A percentile compares a stretch with the other conserved stretches of the same genome.
Evolutionary conservation across 345 rosid species (phyloP).

Genomic region (Xanthoceras sorbifolium): DNA sequence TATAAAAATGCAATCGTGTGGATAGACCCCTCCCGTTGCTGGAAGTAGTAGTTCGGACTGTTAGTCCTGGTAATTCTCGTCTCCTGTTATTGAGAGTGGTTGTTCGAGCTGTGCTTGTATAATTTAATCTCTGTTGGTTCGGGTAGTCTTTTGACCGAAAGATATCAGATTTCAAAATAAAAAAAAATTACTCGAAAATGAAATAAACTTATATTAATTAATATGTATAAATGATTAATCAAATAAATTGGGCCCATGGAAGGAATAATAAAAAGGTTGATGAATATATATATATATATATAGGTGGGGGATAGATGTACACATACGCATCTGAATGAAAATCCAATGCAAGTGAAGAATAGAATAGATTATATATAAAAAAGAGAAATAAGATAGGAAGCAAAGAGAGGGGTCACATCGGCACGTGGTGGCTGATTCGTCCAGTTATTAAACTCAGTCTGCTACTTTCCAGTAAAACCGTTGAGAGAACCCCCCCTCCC

Average conservation of each 20-base stretch:
- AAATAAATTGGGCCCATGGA: not conserved
- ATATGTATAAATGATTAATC: not conserved
- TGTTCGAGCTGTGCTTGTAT: too few relatives aligned
- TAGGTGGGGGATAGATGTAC: not conserved
- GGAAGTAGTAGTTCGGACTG: too few relatives aligned
- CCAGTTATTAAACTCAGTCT: conserved; percentile 20
- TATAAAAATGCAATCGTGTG: too few relatives aligned
- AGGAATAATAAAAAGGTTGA: not conserved
- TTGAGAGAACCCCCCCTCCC: not conserved
- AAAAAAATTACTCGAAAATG: too few relatives aligned
- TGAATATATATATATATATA: too few relatives aligned
- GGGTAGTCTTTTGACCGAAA: too few relatives aligned
- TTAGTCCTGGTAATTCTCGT: too few relatives aligned
- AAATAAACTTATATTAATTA: not conserved
- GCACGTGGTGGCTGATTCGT: conserved; percentile 58
- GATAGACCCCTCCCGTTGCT: too few relatives aligned
- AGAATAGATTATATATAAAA: not conserved
- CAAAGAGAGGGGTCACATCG: conserved; percentile 41
- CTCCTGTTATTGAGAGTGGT: too few relatives aligned
- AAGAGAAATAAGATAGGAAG: not conserved
- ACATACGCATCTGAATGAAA: not conserved
- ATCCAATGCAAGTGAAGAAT: not conserved
- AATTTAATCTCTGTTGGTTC: too few relatives aligned
- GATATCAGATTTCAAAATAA: too few relatives aligned
- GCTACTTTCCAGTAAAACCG: conserved; percentile 31